A percentile compares a stretch with the other conserved stretches of the same genome.
These are phyloP conservation scores for Aeminium ludgeri DNA, from an alignment of 495 filamentous ascomycete species.

Conservation along the genomic window DNA sequence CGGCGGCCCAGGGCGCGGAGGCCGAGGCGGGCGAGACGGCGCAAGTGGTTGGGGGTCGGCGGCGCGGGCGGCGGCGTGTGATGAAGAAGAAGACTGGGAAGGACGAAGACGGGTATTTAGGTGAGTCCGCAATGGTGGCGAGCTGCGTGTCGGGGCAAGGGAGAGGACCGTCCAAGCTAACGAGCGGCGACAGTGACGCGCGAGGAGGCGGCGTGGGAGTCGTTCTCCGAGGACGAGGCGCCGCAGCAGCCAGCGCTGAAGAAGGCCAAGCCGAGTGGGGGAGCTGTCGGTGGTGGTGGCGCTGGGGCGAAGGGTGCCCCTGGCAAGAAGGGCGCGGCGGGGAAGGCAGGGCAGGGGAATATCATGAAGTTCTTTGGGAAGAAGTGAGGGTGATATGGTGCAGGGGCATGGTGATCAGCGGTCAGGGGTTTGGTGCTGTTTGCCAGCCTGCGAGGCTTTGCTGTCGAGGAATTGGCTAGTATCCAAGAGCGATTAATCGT, in stretches of 20 bases:
- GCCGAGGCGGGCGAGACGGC: conserved; percentile 19
- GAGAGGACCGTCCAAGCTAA: too few species aligned
- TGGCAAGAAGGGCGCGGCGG: conserved; percentile 41
- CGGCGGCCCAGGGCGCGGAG: conserved; percentile 21
- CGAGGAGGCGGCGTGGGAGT: conserved; percentile 82
- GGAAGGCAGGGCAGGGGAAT: conserved; percentile 63
- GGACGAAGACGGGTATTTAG: conserved; percentile 87
- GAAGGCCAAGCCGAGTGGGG: conserved; percentile 38
- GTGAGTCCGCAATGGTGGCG: too few species aligned
- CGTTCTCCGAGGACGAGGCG: conserved; percentile 86
- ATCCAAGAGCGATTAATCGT: too few species aligned
- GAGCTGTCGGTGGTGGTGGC: conserved; percentile 5
- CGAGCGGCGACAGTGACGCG: conserved; percentile 51
- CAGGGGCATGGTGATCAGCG: too few species aligned
- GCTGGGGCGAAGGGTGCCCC: conserved; percentile 18
- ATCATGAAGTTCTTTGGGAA: conserved; percentile 93
- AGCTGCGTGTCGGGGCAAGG: too few species aligned
- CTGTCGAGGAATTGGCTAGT: too few species aligned
- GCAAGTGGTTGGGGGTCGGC: conserved; percentile 43
- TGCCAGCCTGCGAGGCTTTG: too few species aligned
- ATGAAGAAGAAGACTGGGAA: conserved; percentile 80
- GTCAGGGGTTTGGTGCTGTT: too few species aligned
- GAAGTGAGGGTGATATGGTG: too few species aligned
- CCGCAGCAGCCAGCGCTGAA: too few species aligned
- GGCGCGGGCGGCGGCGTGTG: conserved; percentile 64